Evolutionary conservation across 805 yeast genomes (phyloP).

Genomic region (Candida piceae): DNA sequence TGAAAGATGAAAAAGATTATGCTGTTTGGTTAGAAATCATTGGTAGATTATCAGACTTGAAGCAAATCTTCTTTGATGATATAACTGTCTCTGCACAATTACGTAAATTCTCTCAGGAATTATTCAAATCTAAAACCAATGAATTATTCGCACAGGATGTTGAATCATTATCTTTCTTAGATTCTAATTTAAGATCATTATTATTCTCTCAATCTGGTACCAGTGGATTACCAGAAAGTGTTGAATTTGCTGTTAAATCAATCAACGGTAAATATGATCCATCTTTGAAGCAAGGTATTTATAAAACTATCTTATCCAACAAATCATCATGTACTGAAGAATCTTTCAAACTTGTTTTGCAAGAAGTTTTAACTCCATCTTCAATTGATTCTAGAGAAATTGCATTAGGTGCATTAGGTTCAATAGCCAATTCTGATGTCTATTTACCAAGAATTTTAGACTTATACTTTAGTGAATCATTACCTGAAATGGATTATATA

Average conservation of each 20-base stretch:
- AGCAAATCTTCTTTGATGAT: conserved; percentile 34
- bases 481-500: conserved; percentile 57
- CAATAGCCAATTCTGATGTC: conserved; percentile 30
- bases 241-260: conserved; percentile 14
- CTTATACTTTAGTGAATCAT: conserved; percentile 36
- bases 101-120: conserved; percentile 27
- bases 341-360: conserved; percentile 35
- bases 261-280: conserved; percentile 26
- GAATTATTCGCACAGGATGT: conserved; percentile 14
- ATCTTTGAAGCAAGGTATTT: conserved; percentile 39
- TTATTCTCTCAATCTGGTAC: conserved; percentile 38
- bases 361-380: conserved; percentile 46
- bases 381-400: conserved; percentile 56
- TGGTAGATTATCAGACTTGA: conserved; percentile 33
- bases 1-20: conserved; percentile 33
- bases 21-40: conserved; percentile 54
- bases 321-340: conserved; percentile 28
- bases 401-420: conserved; percentile 53
- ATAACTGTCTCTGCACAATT: conserved; percentile 25
- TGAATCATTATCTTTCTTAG: conserved; percentile 18
- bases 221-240: conserved; percentile 34
- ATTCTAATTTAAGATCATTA: conserved; percentile 31
- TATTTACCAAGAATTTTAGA: conserved; percentile 36
- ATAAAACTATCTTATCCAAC: conserved; percentile 38
- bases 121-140: conserved; percentile 31